These are phyloP conservation scores for Elsinoe perseae DNA, from an alignment of 2,329 filamentous ascomycete species.

Conservation along the genomic window DNA sequence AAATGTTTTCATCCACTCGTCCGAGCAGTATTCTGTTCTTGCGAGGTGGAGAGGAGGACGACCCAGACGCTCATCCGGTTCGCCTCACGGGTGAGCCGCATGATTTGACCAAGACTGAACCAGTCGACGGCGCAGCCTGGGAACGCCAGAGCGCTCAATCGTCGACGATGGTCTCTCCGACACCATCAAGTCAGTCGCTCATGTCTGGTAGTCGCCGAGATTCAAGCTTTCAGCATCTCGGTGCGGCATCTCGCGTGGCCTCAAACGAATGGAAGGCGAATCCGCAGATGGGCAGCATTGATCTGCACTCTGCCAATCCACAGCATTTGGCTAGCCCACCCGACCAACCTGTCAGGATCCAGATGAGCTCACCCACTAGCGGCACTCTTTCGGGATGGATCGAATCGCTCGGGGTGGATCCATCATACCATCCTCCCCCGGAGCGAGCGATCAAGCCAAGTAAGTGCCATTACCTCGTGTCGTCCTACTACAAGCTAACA, in stretches of 20 bases:
- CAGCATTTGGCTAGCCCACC: conserved; percentile 41
- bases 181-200: conserved; percentile 41
- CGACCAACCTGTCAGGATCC: conserved; percentile 50
- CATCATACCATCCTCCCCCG: conserved; percentile 68
- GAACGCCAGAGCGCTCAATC: conserved; percentile 48
- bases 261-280: conserved; percentile 35
- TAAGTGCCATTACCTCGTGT: conserved; percentile 32
- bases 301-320: conserved; percentile 34
- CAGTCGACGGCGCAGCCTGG: conserved; percentile 42
- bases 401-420: conserved; percentile 84
- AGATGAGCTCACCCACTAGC: conserved; percentile 49
- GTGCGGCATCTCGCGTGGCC: conserved; percentile 37
- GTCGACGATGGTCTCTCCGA: conserved; percentile 47
- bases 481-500: conserved; percentile 16
- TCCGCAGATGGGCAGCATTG: conserved; percentile 28
- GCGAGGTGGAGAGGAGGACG: conserved; percentile 67
- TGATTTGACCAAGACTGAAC: conserved; percentile 49
- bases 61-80: conserved; percentile 72
- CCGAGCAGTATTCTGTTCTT: conserved; percentile 72
- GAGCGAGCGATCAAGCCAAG: conserved; percentile 62
- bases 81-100: conserved; percentile 60
- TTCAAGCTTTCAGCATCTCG: conserved; percentile 39
- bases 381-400: conserved; percentile 74
- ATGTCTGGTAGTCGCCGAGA: conserved; percentile 33
- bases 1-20: conserved; percentile 81